Conservation (phyloP, 2,329 filamentous ascomycete genomes). For the Cladosporium sp. region DNA sequence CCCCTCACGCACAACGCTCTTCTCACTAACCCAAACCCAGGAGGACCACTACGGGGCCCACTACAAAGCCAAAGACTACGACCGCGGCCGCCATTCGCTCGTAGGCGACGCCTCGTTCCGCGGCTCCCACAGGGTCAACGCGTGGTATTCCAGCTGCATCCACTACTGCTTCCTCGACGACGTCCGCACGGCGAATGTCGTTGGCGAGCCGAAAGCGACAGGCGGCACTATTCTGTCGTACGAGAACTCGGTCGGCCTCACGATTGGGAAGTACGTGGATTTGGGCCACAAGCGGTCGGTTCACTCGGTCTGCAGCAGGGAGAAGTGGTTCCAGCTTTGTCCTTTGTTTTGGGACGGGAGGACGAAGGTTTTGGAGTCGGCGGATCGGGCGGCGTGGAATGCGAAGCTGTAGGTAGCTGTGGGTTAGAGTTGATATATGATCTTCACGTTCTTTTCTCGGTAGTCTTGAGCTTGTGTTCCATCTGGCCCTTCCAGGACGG, state of each 20-base stretch:
- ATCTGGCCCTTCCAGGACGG: too few relatives aligned
- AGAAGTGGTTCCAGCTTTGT: constrained; percentile 43
- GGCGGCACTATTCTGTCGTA: constrained; percentile 68
- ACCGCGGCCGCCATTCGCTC: constrained; percentile 57
- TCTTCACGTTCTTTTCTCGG: too few relatives aligned
- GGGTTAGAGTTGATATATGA: too few relatives aligned
- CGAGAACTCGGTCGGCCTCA: constrained; percentile 69
- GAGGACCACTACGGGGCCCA: constrained; percentile 59
- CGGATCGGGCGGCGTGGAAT: constrained; percentile 23
- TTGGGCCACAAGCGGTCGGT: constrained; percentile 37
- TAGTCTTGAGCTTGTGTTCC: too few relatives aligned
- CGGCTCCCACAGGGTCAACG: constrained; percentile 52
- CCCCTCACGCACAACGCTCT: too few relatives aligned
- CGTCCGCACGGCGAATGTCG: constrained; percentile 49
- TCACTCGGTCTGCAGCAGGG: constrained; percentile 32
- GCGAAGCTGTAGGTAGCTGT: constrained; percentile 14
- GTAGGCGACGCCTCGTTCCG: constrained; percentile 54
- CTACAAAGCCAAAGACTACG: constrained; percentile 52
- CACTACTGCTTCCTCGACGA: constrained; percentile 58
- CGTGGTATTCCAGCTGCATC: constrained; percentile 55
- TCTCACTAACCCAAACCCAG: constrained; percentile 25
- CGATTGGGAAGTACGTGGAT: constrained; percentile 51
- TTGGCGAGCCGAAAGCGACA: constrained; percentile 68
- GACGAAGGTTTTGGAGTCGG: constrained; percentile 22
- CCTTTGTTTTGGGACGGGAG: constrained; percentile 47